Evolutionary conservation across 2,329 filamentous ascomycete species (phyloP), one percentile per base, ranked within the genome.

Genomic region (Chaetomium sp.): DNA sequence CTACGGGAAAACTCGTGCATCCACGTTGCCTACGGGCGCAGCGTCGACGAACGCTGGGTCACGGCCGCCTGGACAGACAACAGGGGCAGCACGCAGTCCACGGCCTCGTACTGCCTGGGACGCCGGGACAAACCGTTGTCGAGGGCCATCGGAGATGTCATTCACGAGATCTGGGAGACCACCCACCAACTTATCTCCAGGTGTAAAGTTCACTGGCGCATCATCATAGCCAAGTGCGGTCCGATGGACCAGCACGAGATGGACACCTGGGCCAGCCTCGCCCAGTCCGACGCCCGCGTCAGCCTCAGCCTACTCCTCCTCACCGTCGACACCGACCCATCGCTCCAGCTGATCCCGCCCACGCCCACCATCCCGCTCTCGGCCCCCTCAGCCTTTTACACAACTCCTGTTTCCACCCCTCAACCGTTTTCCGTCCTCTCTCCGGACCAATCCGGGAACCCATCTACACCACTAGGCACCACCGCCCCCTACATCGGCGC

Each of bases 51-150:
- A 19, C 76, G 85, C 7, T 95, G 90, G 90, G 73, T 94, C 40
- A 86, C 85, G 10, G 87, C 84, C 5, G 86, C 87, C 0, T 95
- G 89, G 89, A 89, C 86, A 1, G 88, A 95, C 66, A 89, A 84
- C 62, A 80, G 81, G 33, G 89, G 89, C 1, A 82, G 81, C 57
- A 82, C 87, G 58, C 87, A 91, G 67, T 82, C 85, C 61, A 88
- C 80, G 12, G 80, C 84, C 0, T 86, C 87, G 0, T 92, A 91
- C 69, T 89, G 86, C 63, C 73, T 92, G 45, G 76, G 82, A 12
- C 75, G 85, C 58, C 78, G 82, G 70, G 75, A 79, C 62, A 74
- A 78, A 53, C 68, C 74, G 1, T 66, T 79, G 2, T 73, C 79
- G 6, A 78, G 75, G 11, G 66, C 73, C 1, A 81, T 90, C 59